Percentiles rank a stretch among this genome's conserved stretches.
These are phyloP conservation scores for Ophiognomonia clavigignenti-juglandacearum DNA, from an alignment of 2,329 filamentous ascomycete species.

Conservation along the genomic window DNA sequence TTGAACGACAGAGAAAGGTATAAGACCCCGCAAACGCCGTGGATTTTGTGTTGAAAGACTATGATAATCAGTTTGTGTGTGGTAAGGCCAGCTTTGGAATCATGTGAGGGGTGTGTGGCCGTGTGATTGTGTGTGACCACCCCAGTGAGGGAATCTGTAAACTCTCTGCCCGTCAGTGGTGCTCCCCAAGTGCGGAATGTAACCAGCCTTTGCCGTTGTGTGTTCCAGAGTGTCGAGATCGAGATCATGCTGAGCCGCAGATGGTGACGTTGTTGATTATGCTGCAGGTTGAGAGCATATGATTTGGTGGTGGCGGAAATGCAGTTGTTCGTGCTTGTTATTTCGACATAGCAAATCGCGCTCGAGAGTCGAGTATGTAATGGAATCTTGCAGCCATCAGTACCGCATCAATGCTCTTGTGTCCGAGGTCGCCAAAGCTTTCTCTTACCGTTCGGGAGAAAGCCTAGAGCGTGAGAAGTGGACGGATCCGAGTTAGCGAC, in stretches of 20 bases:
- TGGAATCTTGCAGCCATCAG: conserved; percentile 17
- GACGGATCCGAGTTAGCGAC: conserved; percentile 51
- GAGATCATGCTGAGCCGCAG: too few species aligned
- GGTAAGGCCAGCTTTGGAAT: conserved; percentile 5
- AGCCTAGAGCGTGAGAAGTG: conserved; percentile 44
- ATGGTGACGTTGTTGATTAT: too few species aligned
- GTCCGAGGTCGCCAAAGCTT: conserved; percentile 13
- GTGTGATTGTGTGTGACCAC: conserved; percentile 13
- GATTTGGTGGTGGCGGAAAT: too few species aligned
- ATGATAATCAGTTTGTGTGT: conserved; percentile 14
- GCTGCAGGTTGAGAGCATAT: too few species aligned
- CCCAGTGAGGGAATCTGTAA: conserved; percentile 16
- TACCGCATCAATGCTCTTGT: conserved; percentile 14
- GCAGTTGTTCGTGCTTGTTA: too few species aligned
- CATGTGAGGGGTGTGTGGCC: background rate
- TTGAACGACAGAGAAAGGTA: background rate
- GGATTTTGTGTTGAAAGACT: conserved; percentile 2
- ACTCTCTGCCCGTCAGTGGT: conserved; percentile 17
- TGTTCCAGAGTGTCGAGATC: background rate
- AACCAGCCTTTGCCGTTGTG: conserved; percentile 16
- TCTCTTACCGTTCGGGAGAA: conserved; percentile 20
- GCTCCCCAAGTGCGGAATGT: conserved; percentile 14
- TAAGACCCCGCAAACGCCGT: background rate
- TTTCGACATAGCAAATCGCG: background rate
- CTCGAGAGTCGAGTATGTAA: conserved; percentile 1